Evolutionary conservation across 23 red algal species (phyloP), one percentile per base, ranked within the genome.

Genomic region (Cyanidioschyzon merolae): DNA sequence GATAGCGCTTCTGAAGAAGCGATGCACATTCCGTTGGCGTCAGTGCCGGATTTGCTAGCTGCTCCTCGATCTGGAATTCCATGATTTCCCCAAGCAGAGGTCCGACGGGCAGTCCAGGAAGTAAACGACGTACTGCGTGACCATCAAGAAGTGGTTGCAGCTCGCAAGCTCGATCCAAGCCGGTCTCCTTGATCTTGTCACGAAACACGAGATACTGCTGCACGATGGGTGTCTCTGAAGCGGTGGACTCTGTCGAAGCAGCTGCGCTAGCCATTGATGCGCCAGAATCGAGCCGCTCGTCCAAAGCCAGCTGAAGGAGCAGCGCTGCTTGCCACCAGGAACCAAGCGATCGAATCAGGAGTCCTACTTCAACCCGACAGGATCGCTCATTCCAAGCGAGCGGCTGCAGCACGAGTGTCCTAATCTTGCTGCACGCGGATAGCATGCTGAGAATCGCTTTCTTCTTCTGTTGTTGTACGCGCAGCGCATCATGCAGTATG

Each of bases 91-190:
- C 82, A 1, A 94, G 25, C 16, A 84, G 50, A 16, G 90, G 90
- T 38, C 90, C 90, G 57, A 75, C 67, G 58, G 77, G 86, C 30
- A 94, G 59, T 12, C 68, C 36, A 0, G 90, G 90, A 27, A 94
- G 68, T 75, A 94, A 59, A 68, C 75, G 68, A 27, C 78, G 38
- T 41, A 94, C 37, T 75, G 59, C 39, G 45, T 75, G 82, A 37
- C 90, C 90, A 75, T 87, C 75, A 29, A 94, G 37, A 31, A 94
- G 75, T 27, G 90, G 90, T 39, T 78, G 74, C 77, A 88, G 59
- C 37, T 87, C 40, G 59, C 84, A 84, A 29, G 85, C 84, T 0
- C 83, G 79, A 58, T 80, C 84, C 0, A 94, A 40, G 30, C 77
- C 83, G 41, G 79, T 40, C 18, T 68, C 39, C 37, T 83, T 79